Base-by-base conservation (phyloP, 129 eudicot species). In the Logfia minima region DNA sequence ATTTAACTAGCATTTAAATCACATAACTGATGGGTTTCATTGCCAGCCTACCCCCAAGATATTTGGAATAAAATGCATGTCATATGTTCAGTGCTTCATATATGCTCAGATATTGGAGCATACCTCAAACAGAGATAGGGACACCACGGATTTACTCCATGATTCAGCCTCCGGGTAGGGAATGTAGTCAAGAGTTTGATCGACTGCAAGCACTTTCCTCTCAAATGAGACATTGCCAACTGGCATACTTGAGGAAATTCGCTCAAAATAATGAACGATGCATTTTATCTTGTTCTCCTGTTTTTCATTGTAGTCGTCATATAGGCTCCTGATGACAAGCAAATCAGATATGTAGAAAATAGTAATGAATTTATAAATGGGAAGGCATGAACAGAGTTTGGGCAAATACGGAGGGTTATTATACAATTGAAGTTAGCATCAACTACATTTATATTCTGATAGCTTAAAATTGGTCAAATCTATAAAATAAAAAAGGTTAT, bases 271-370 rank as follows among this genome's bases (percentile, higher is more conserved):
- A 80, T 89, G 96, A 74, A 83, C 45, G 48, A 95, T 83, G 85
- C 99, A 95, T 80, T 85, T 95, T 70, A 95, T 83, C 75, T 95
- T 95, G 81, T 84, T 74, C 81, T 91, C 96, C 74, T 84, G 92
- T 24, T 82, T 86, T 66, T 82, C 85, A 7, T 63, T 71, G 63
- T 95, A 80, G 77, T 71, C 73, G 77, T 83, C 91, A 71, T 89
- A 83, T n/a, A 95, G 83, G 79, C 86, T 83, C 90, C 99, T 94
- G 93, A 64, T 68, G 71, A 82, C 55, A 77, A 59, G 56, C n/a
- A 78, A 68, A 79, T 55, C 63, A 70, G 31, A 69, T 63, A 77
- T 66, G 41, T 69, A 21, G 72, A 48, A 66, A 23, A 72, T 71
- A 53, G 34, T 70, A 43, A 59, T 6, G 18, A 24, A 13, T 23